Percentiles rank a stretch among this genome's conserved stretches.
These are phyloP conservation scores for Vitis cinerea DNA, from an alignment of 164 flowering plant species.

Conservation along the genomic window DNA sequence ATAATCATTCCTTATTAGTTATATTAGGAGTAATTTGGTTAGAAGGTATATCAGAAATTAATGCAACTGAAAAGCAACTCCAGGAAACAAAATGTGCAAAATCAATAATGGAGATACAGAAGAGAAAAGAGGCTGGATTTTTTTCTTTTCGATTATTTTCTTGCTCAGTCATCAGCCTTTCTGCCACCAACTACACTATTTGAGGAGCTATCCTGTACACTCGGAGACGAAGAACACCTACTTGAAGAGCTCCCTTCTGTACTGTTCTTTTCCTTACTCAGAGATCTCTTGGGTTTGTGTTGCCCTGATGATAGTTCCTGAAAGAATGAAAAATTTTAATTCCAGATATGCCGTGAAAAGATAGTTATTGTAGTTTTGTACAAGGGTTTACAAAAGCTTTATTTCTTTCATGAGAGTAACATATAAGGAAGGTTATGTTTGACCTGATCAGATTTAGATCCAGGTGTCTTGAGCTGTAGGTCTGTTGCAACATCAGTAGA, in stretches of 20 bases:
- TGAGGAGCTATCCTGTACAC: constrained; percentile 45
- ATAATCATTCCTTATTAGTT: not conserved
- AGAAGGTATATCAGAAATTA: not conserved
- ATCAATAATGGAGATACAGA: not conserved
- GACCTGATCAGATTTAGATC: constrained; percentile 38
- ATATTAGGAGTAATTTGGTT: not conserved
- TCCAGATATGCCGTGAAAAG: not conserved
- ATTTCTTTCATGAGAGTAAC: too few relatives aligned
- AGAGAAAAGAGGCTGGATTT: constrained; percentile 6
- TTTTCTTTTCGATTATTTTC: not conserved
- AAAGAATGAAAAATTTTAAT: constrained; percentile 1
- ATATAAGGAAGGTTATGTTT: not conserved
- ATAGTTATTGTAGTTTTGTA: not conserved
- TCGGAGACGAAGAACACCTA: constrained; percentile 36
- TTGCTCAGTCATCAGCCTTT: constrained; percentile 19
- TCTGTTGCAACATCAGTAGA: constrained; percentile 41
- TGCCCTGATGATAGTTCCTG: constrained; percentile 32
- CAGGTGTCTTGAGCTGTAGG: constrained; percentile 49
- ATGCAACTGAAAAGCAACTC: not conserved
- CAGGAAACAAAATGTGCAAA: not conserved
- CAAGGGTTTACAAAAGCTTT: too few relatives aligned
- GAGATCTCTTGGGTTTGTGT: constrained; percentile 17
- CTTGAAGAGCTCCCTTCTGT: constrained; percentile 33
- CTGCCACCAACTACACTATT: constrained; percentile 27
- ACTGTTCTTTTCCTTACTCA: constrained; percentile 18